These are phyloP conservation scores for Pseudomassariella vexata DNA, from an alignment of 2,329 filamentous ascomycete species.

Conservation along the genomic window DNA sequence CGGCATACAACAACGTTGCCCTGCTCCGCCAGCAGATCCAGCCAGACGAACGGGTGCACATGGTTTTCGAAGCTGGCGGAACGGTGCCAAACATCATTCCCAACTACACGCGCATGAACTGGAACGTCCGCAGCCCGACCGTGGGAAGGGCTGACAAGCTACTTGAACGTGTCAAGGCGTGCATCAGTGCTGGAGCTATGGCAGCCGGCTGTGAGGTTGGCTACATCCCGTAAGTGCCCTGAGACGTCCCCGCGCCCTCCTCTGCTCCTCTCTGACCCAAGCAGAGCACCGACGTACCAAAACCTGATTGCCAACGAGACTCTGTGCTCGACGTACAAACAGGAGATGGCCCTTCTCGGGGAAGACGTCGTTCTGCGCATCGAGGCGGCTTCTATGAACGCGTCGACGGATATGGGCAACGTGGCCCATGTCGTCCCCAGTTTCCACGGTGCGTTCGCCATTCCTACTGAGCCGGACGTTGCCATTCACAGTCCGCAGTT, in stretches of 20 bases:
- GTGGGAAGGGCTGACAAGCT: conserved; percentile 21
- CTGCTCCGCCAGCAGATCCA: conserved; percentile 32
- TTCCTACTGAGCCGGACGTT: conserved; percentile 29
- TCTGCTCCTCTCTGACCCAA: conserved; percentile 1
- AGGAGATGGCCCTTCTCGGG: conserved; percentile 35
- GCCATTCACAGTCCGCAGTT: conserved; percentile 35
- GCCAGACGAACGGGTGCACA: conserved; percentile 30
- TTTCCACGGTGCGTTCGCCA: conserved; percentile 43
- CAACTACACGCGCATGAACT: conserved; percentile 31
- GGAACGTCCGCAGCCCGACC: conserved; percentile 30
- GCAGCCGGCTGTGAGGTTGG: conserved; percentile 29
- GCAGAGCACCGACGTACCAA: conserved; percentile 32
- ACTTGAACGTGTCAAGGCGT: conserved; percentile 25
- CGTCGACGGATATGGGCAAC: conserved; percentile 47
- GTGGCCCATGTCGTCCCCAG: conserved; percentile 40
- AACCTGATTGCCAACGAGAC: conserved; percentile 39
- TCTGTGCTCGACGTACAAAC: conserved; percentile 35
- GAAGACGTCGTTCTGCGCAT: conserved; percentile 27
- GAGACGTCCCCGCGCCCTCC: neutral
- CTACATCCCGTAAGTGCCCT: conserved; percentile 24
- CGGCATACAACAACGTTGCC: conserved; percentile 28
- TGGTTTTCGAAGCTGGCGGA: conserved; percentile 29
- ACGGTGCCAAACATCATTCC: conserved; percentile 33
- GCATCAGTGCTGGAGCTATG: conserved; percentile 27
- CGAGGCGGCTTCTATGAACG: conserved; percentile 27